Evolutionary conservation across 345 rosid genomes (phyloP).

Genomic region (Bruguiera gymnorhiza): DNA sequence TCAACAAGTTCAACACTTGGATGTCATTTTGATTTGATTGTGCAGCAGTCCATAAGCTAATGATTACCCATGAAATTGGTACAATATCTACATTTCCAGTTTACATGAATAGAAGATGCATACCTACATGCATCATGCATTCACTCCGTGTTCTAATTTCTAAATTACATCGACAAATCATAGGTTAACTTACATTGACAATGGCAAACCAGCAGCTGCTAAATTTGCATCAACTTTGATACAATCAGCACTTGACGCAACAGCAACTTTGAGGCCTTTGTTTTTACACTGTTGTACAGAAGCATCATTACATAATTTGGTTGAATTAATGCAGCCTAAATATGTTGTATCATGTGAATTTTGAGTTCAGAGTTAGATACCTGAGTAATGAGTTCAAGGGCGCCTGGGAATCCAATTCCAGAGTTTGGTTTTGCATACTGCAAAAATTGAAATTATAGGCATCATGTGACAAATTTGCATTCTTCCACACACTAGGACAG

Average conservation of each 20-base stretch:
- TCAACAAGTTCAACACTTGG: not conserved
- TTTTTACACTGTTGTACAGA: conserved; percentile 61
- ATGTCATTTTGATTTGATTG: not conserved
- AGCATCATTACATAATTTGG: not conserved
- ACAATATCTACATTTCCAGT: not conserved
- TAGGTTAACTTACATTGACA: conserved; percentile 55
- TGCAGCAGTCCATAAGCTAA: not conserved
- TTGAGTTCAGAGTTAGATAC: conserved; percentile 28
- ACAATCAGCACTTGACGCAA: conserved; percentile 96
- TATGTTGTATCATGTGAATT: conserved; percentile 4
- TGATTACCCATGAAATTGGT: not conserved
- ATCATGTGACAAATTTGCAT: not conserved
- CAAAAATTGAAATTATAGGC: conserved; percentile 12
- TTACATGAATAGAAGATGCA: not conserved
- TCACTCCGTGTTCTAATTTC: not conserved
- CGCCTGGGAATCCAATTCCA: conserved; percentile 93
- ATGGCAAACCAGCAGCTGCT: conserved; percentile 75
- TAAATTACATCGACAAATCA: not conserved
- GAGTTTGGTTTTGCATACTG: conserved; percentile 94
- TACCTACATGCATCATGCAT: too few relatives aligned
- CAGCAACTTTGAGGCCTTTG: conserved; percentile 88
- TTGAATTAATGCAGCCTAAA: conserved; percentile 5
- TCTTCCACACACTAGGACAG: conserved; percentile 2
- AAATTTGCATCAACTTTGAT: conserved; percentile 94
- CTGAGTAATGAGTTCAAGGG: conserved; percentile 83